Evolutionary conservation across 768 basidiomycete genomes (phyloP).

Genomic region (Psilocybe azurescens): DNA sequence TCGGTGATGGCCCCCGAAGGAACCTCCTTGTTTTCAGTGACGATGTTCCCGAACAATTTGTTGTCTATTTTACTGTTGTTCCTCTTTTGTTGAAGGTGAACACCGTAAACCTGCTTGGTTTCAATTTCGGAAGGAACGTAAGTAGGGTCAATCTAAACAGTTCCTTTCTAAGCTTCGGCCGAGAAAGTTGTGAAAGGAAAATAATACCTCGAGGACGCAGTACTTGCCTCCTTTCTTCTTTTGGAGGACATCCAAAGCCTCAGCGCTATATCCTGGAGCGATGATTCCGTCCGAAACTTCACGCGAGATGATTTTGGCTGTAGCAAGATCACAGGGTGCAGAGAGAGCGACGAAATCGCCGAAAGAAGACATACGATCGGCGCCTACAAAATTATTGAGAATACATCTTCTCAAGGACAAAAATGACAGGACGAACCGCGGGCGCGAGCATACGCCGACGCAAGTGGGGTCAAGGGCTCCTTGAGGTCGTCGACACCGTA

Average conservation of each 20-base stretch:
- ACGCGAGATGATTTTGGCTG: constrained; percentile 96
- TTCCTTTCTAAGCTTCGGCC: background rate
- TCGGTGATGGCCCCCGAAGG: constrained; percentile 82
- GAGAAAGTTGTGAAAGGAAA: background rate
- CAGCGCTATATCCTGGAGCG: constrained; percentile 88
- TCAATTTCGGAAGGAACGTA: constrained; percentile 84
- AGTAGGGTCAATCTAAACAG: constrained; percentile 79
- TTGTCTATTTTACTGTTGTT: constrained; percentile 90
- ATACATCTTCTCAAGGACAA: background rate
- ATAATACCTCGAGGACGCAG: constrained; percentile 87
- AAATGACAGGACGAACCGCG: constrained; percentile 58
- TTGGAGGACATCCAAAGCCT: constrained; percentile 86
- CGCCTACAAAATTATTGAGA: constrained; percentile 54
- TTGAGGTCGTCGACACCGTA: constrained; percentile 97
- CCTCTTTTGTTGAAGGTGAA: constrained; percentile 86
- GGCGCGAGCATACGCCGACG: constrained; percentile 94
- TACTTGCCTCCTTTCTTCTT: constrained; percentile 99
- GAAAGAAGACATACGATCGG: constrained; percentile 99
- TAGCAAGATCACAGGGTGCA: constrained; percentile 89
- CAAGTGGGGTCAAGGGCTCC: constrained; percentile 85
- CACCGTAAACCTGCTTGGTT: constrained; percentile 95
- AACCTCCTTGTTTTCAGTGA: constrained; percentile 87
- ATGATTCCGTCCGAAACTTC: constrained; percentile 99
- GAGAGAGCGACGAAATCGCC: constrained; percentile 99
- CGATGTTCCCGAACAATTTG: constrained; percentile 83